These are phyloP conservation scores for Verruconis gallopava DNA, from an alignment of 2,329 filamentous ascomycete genomes.

Conservation along the genomic window DNA sequence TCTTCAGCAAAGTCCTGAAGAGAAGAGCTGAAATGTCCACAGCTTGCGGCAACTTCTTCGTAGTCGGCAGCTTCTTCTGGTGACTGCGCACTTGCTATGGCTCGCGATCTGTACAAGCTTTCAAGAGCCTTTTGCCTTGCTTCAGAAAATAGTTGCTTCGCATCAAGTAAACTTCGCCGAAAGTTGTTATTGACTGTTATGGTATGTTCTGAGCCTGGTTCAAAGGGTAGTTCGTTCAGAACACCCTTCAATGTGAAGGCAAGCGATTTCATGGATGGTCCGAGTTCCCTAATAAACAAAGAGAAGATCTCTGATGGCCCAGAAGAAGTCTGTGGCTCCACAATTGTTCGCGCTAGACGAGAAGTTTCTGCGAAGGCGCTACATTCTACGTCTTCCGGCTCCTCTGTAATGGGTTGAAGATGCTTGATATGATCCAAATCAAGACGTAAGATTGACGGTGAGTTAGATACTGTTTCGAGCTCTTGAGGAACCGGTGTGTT, in stretches of 20 bases:
- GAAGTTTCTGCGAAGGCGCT: neutral
- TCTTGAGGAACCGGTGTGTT: neutral
- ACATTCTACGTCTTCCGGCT: constrained; percentile 29
- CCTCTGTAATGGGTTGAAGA: constrained; percentile 23
- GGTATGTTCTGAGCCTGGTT: constrained; percentile 49
- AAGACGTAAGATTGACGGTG: neutral
- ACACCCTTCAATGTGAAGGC: constrained; percentile 83
- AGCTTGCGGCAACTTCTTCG: constrained; percentile 95
- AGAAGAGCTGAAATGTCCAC: constrained; percentile 90
- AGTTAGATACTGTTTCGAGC: neutral
- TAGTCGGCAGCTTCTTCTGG: constrained; percentile 80
- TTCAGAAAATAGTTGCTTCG: constrained; percentile 64
- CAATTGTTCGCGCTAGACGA: neutral
- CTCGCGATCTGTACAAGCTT: constrained; percentile 67
- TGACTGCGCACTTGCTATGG: constrained; percentile 53
- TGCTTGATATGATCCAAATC: constrained; percentile 14
- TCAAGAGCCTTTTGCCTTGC: constrained; percentile 65
- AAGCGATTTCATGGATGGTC: constrained; percentile 93
- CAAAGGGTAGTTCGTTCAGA: constrained; percentile 76
- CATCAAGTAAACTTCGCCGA: constrained; percentile 64
- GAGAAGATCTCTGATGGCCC: constrained; percentile 77
- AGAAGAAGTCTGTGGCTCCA: neutral
- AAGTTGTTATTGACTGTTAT: constrained; percentile 72
- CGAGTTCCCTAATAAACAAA: constrained; percentile 75
- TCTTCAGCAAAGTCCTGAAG: constrained; percentile 85